These are phyloP conservation scores for Colletotrichum sp. DNA, from an alignment of 2,329 filamentous ascomycete species.

Conservation along the genomic window DNA sequence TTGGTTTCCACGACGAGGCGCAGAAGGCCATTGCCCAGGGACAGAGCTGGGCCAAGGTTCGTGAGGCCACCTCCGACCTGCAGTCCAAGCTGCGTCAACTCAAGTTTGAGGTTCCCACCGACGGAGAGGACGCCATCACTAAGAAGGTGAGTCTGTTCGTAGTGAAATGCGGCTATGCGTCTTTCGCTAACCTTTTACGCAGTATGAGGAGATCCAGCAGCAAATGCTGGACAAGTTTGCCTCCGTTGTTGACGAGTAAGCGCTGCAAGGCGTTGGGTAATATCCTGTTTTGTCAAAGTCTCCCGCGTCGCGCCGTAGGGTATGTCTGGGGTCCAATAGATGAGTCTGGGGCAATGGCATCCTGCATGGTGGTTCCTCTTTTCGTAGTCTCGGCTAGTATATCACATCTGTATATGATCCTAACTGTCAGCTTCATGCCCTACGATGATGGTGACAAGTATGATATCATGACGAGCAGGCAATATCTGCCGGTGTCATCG, in stretches of 20 bases:
- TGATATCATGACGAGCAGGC: background rate
- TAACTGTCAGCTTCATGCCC: background rate
- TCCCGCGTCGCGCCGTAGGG: background rate
- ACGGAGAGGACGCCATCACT: slow-evolving; percentile 79
- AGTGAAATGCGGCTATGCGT: background rate
- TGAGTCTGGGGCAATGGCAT: slow-evolving; percentile 9
- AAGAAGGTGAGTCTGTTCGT: slow-evolving; percentile 72
- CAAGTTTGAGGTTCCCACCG: slow-evolving; percentile 94
- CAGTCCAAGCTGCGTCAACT: slow-evolving; percentile 86
- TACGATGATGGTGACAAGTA: background rate
- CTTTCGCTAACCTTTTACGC: slow-evolving; percentile 41
- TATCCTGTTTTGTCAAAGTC: slow-evolving; percentile 7
- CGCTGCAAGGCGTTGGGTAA: background rate
- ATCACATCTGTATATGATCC: slow-evolving; percentile 22
- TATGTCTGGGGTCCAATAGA: slow-evolving; percentile 14
- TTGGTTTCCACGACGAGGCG: slow-evolving; percentile 96
- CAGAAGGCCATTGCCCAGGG: slow-evolving; percentile 95
- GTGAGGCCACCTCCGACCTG: slow-evolving; percentile 87
- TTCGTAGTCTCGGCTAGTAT: slow-evolving; percentile 18
- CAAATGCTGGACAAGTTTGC: slow-evolving; percentile 98
- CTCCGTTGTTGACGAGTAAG: slow-evolving; percentile 90
- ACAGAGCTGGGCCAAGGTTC: slow-evolving; percentile 89
- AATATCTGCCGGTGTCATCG: too few relatives aligned
- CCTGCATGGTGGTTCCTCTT: slow-evolving; percentile 15
- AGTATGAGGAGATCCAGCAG: slow-evolving; percentile 94